Base-by-base conservation (phyloP, 116 monocot genomes). In the Phalaenopsis hybrid region DNA sequence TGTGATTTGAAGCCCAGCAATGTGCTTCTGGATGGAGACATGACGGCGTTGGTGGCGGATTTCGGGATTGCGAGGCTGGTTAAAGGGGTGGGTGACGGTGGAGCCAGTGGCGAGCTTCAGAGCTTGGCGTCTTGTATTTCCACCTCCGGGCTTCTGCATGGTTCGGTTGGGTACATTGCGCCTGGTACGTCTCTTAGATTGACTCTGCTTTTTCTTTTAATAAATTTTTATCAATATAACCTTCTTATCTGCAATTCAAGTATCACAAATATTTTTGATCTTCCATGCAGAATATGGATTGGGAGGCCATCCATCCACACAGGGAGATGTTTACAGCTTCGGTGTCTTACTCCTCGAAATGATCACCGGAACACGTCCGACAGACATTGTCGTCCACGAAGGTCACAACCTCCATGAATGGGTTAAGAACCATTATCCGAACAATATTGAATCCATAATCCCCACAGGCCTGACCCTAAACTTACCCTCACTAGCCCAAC, bases 1-100 rank as follows among this genome's bases (percentile, higher is more conserved):
- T 95, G 93, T 48, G 95, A 95, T 79, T 76, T 95, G 48, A 95
- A 95, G 81, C 95, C 95, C 4, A 95, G 92, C 88, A 95, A 95
- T 57, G 91, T 95, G 50, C 91, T 95, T n/a, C 87, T 95, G 4
- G 85, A 93, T 28, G 83, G 88, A 28, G 90, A 93, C 57, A 89
- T 93, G 89, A 89, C 88, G 9, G 95, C 92, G 0, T n/a, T 88
- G 17, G 92, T 95, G 8, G 82, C 89, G 16, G 95, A 95, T 77
- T 94, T 94, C 65, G 94, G 94, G 51, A 90, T 94, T 3, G 76
- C 92, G 25, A 84, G 81, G 44, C 55, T 92, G 78, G 83, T 92
- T 33, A 83, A 78, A 34, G 78, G 20, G 61, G 81, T 11, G 9
- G 70, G 49, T 41, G 79, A 51, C 0, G 84, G 37, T 6, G 74